These are phyloP conservation scores for Macrocystidia cucumis DNA, from an alignment of 1,284 basidiomycete genomes.

Conservation along the genomic window DNA sequence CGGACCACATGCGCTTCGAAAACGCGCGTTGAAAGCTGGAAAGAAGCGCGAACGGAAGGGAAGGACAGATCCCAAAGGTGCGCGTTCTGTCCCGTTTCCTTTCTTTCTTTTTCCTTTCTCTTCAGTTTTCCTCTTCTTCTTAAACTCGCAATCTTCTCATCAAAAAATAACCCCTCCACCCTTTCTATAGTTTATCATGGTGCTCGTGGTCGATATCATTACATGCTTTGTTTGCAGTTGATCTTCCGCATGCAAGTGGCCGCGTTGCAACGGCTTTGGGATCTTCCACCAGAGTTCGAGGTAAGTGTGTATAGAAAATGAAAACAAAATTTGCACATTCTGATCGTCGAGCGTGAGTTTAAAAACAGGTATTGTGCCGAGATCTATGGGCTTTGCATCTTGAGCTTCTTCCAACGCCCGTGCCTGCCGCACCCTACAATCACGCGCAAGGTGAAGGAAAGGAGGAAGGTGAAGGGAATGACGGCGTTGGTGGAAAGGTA, in stretches of 20 bases:
- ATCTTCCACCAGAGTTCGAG: slow-evolving; percentile 73
- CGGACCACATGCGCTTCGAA: slow-evolving; percentile 51
- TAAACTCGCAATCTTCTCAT: slow-evolving; percentile 3
- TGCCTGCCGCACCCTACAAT: slow-evolving; percentile 51
- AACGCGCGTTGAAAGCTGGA: slow-evolving; percentile 50
- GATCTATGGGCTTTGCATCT: slow-evolving; percentile 81
- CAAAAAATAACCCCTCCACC: too few species aligned
- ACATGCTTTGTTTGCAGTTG: slow-evolving; percentile 77
- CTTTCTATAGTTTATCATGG: slow-evolving; percentile 71
- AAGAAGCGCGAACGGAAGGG: slow-evolving; percentile 39
- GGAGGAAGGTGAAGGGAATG: slow-evolving; percentile 6
- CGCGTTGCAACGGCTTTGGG: slow-evolving; percentile 59
- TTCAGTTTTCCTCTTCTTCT: background rate
- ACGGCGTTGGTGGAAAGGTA: slow-evolving; percentile 16
- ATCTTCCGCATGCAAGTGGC: slow-evolving; percentile 70
- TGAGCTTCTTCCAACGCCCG: slow-evolving; percentile 50
- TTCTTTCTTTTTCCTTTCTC: background rate
- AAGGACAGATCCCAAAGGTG: slow-evolving; percentile 53
- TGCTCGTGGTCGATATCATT: slow-evolving; percentile 64
- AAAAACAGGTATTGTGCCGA: slow-evolving; percentile 65
- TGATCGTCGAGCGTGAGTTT: slow-evolving; percentile 8
- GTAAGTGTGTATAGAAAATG: too few species aligned
- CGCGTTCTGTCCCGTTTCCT: too few species aligned
- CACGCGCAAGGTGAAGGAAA: slow-evolving; percentile 22
- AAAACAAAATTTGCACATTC: too few species aligned